Conservation (phyloP, 306 rosid genomes). For the Medicago truncatula region DNA sequence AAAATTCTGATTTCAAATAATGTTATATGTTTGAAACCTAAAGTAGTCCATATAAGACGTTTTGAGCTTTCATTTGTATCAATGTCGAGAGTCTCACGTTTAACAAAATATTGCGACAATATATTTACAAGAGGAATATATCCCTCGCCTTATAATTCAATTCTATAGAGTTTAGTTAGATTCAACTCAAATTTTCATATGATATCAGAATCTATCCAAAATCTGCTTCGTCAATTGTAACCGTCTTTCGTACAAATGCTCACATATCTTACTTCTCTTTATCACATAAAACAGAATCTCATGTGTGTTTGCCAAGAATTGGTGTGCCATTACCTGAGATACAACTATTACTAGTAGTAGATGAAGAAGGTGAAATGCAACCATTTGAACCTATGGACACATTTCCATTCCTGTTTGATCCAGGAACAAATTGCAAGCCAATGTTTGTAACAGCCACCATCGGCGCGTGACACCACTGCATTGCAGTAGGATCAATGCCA, state of each 20-base stretch:
- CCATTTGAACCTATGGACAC: constrained; percentile 50
- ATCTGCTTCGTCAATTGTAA: neutral
- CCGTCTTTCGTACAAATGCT: constrained; percentile 52
- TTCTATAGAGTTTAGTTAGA: no score
- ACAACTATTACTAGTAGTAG: constrained; percentile 38
- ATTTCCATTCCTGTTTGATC: constrained; percentile 46
- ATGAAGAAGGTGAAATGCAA: constrained; percentile 56
- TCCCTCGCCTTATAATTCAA: no score
- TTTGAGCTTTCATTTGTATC: no score
- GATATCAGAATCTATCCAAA: neutral
- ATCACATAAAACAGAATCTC: neutral
- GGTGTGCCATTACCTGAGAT: neutral
- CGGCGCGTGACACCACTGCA: constrained; percentile 55
- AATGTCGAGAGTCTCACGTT: no score
- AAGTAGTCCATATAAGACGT: no score
- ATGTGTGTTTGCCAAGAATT: neutral
- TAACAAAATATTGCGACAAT: no score
- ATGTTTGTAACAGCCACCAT: constrained; percentile 56
- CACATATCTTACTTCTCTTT: constrained; percentile 39
- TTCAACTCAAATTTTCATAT: no score
- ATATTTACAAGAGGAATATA: no score
- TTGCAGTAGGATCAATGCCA: constrained; percentile 33
- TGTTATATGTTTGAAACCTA: no score
- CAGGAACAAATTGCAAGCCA: constrained; percentile 58
- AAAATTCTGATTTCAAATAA: no score